Evolutionary conservation across 257 asterid genomes (phyloP).

Genomic region (Coffea canephora): DNA sequence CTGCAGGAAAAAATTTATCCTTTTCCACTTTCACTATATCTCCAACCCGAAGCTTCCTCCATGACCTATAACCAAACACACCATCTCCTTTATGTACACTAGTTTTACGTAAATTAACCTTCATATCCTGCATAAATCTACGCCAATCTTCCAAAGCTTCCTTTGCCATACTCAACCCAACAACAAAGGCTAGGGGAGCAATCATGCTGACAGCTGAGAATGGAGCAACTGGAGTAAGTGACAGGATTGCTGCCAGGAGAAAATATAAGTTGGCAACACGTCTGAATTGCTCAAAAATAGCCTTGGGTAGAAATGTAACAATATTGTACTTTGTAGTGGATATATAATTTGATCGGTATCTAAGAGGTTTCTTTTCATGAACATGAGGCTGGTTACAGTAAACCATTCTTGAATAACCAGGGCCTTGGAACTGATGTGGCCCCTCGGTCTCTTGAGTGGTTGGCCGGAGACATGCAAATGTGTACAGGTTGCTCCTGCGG

Average conservation of each 20-base stretch:
- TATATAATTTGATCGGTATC: constrained; percentile 68
- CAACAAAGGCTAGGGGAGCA: constrained; percentile 87
- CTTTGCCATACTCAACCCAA: constrained; percentile 98
- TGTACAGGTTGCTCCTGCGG: constrained; percentile 73
- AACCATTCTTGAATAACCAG: constrained; percentile 78
- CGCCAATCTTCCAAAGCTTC: constrained; percentile 96
- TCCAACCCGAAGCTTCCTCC: constrained; percentile 94
- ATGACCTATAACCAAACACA: constrained; percentile 59
- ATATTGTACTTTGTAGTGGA: constrained; percentile 94
- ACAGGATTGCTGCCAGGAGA: constrained; percentile 79
- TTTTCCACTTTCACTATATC: constrained; percentile 86
- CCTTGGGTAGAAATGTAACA: constrained; percentile 84
- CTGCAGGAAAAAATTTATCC: constrained; percentile 90
- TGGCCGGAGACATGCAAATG: constrained; percentile 71
- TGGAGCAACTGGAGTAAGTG: constrained; percentile 80
- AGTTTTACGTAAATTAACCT: constrained; percentile 79
- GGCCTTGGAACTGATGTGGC: constrained; percentile 54
- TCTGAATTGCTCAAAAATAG: constrained; percentile 84
- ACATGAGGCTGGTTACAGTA: constrained; percentile 74
- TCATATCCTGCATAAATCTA: constrained; percentile 87
- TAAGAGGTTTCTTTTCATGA: constrained; percentile 66
- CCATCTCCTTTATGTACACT: constrained; percentile 64
- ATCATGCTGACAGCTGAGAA: constrained; percentile 79
- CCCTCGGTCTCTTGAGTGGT: constrained; percentile 42
- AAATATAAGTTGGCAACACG: constrained; percentile 97